Conservation (phyloP, 2,329 filamentous ascomycete species). For the Arthroderma sp. region DNA sequence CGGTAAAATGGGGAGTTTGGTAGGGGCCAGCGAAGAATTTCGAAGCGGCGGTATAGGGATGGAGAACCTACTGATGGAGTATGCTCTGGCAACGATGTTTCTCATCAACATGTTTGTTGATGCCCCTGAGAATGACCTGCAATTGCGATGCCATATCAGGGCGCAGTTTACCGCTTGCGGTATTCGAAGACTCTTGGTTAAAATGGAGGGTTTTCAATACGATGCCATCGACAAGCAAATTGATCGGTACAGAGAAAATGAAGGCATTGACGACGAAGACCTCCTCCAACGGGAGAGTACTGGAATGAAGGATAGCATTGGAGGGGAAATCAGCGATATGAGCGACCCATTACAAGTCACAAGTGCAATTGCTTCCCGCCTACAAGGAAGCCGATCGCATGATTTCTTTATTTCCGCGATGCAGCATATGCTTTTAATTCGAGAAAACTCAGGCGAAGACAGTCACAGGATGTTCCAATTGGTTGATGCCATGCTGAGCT, state of each 20-base stretch:
- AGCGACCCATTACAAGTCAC: slow-evolving; percentile 87
- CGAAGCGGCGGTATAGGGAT: slow-evolving; percentile 93
- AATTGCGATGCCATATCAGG: slow-evolving; percentile 83
- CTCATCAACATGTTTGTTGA: slow-evolving; percentile 95
- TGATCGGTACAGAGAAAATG: slow-evolving; percentile 81
- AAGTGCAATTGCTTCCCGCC: slow-evolving; percentile 76
- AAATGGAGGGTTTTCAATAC: slow-evolving; percentile 98
- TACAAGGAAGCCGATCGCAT: slow-evolving; percentile 71
- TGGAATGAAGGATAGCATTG: slow-evolving; percentile 76
- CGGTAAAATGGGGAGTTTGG: slow-evolving; percentile 96
- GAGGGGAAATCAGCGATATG: slow-evolving; percentile 79
- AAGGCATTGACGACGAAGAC: slow-evolving; percentile 97
- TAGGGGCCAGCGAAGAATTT: slow-evolving; percentile 91
- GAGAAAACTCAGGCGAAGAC: slow-evolving; percentile 84
- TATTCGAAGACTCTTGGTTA: slow-evolving; percentile 81
- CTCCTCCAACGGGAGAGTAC: slow-evolving; percentile 82
- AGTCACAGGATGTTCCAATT: slow-evolving; percentile 91
- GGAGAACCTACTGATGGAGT: slow-evolving; percentile 99
- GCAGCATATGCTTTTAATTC: slow-evolving; percentile 85
- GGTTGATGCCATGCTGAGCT: slow-evolving; percentile 96
- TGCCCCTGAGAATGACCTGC: slow-evolving; percentile 74
- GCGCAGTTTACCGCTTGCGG: slow-evolving; percentile 94
- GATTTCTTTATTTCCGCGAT: slow-evolving; percentile 94
- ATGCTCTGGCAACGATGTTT: slow-evolving; percentile 86
- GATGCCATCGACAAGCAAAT: slow-evolving; percentile 98